Evolutionary conservation across 139 green algal species (phyloP), one percentile per base, ranked within the genome.

Genomic region (Haematococcus sp.): DNA sequence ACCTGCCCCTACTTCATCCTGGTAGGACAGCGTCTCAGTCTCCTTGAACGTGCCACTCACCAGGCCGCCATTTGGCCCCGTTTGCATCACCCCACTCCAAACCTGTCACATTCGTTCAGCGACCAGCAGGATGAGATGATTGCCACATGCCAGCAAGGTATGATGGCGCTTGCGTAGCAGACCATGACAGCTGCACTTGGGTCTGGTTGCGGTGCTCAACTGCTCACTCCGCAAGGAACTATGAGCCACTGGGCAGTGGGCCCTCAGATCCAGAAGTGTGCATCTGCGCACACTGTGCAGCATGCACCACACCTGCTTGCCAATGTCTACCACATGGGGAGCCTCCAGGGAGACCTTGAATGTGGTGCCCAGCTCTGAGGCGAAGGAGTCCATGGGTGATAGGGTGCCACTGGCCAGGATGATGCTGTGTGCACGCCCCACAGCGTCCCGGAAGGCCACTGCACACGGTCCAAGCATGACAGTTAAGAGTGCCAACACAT

Each of bases 311-410:
- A 95, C 91, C 82, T 97, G 93, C 25, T 76, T 75, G 56, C 56
- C 51, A 84, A 95, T 93, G 79, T 97, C 88, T 28, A 98, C 88
- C 72, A 98, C 92, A 70, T 98, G 94, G 7, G 81, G 80, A 4
- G 88, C 90, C 78, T 97, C 93, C 63, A 98, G 77, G 40, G 64
- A 75, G 5, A 91, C 58, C 15, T 80, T 63, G 68, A 98, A 98
- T 11, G 71, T 34, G 3, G 76, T 70, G n/a, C 88, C 76, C 33
- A 94, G 83, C 84, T 98, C 95, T 0, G 80, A 89, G 5, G 90
- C 89, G 77, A 98, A 98, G 28, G 84, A 89, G 46, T 87, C 88
- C 71, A 97, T 83, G 3, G 95, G 94, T 0, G 93, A 86, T 46
- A 98, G 82, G 1, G 94, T 98, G 20, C 75, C 68, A 61, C 64